phyloP scores from a whole-genome alignment of 1,284 basidiomycete genomes.

The Limonomyces culmigenus region DNA sequence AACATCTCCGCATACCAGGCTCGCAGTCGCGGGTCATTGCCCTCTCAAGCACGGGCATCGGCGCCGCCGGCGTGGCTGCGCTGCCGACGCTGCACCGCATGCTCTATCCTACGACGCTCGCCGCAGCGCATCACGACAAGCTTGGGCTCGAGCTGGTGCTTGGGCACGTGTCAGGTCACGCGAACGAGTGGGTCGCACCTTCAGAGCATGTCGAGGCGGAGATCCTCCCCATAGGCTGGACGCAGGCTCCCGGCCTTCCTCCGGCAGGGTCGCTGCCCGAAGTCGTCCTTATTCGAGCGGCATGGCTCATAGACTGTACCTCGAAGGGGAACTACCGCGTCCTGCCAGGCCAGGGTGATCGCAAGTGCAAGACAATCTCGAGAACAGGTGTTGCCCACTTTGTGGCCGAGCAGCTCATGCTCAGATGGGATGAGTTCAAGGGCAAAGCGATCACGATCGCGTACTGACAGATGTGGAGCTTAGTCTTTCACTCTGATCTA shows the following conservation, averaged over 20 bases:
- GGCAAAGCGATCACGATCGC: constrained; percentile 26
- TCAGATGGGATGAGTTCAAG: constrained; percentile 33
- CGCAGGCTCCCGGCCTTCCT: constrained; percentile 19
- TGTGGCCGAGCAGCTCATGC: constrained; percentile 28
- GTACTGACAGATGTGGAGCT: too few relatives aligned
- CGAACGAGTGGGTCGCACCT: constrained; percentile 19
- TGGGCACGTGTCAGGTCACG: constrained; percentile 25
- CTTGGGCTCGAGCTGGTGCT: constrained; percentile 31
- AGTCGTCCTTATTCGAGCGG: constrained; percentile 35
- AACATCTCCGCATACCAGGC: not conserved
- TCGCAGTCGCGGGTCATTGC: constrained; percentile 24
- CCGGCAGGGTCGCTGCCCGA: constrained; percentile 22
- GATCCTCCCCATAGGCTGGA: too few relatives aligned
- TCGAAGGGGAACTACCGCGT: constrained; percentile 27
- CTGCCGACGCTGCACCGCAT: constrained; percentile 32
- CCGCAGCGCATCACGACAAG: constrained; percentile 36
- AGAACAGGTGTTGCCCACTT: constrained; percentile 50
- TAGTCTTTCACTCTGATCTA: too few relatives aligned
- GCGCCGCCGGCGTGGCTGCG: constrained; percentile 20
- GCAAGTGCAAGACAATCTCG: constrained; percentile 33
- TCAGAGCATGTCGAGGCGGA: constrained; percentile 12
- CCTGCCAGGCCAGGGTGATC: constrained; percentile 17
- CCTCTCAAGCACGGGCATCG: constrained; percentile 35
- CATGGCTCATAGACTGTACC: constrained; percentile 37
- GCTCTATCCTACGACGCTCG: constrained; percentile 25